These are phyloP conservation scores for Fusarium bactridioides DNA, from an alignment of 2,329 filamentous ascomycete species.

Conservation along the genomic window DNA sequence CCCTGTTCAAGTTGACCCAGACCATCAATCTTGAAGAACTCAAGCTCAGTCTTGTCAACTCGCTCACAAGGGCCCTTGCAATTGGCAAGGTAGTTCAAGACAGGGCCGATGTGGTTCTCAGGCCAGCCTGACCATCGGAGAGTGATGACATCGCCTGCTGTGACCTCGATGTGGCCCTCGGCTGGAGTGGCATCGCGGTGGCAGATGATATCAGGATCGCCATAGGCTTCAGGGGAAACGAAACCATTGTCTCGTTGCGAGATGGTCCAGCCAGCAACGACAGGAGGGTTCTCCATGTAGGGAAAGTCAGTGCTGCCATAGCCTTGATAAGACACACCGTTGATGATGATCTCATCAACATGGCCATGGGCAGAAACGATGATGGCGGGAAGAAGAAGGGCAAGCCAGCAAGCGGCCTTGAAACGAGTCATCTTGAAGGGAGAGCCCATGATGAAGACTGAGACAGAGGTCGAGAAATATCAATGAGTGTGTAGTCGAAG, in stretches of 20 bases:
- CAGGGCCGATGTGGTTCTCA: constrained; percentile 56
- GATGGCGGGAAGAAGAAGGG: constrained; percentile 12
- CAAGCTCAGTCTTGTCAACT: constrained; percentile 52
- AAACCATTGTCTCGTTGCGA: constrained; percentile 55
- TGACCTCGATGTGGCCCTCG: constrained; percentile 50
- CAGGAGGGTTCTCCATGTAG: constrained; percentile 48
- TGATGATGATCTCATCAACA: constrained; percentile 53
- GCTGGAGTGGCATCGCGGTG: constrained; percentile 53
- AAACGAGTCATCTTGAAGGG: constrained; percentile 3
- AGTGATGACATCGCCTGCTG: constrained; percentile 55
- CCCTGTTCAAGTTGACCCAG: constrained; percentile 49
- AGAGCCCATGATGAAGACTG: constrained; percentile 9
- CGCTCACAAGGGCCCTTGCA: constrained; percentile 52
- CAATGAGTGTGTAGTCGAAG: constrained; percentile 18
- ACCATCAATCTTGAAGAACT: constrained; percentile 58
- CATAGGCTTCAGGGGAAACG: constrained; percentile 56
- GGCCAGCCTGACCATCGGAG: constrained; percentile 61
- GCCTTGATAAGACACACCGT: constrained; percentile 52
- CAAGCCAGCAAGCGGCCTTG: constrained; percentile 10
- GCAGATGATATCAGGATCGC: constrained; percentile 57
- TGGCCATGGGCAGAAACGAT: constrained; percentile 51
- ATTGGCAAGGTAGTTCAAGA: constrained; percentile 57
- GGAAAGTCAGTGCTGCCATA: constrained; percentile 50
- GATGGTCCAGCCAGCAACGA: constrained; percentile 52
- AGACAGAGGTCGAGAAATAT: background rate